Base-by-base conservation (phyloP, 192 early-diverging fungal species). In the Podila epigama region DNA sequence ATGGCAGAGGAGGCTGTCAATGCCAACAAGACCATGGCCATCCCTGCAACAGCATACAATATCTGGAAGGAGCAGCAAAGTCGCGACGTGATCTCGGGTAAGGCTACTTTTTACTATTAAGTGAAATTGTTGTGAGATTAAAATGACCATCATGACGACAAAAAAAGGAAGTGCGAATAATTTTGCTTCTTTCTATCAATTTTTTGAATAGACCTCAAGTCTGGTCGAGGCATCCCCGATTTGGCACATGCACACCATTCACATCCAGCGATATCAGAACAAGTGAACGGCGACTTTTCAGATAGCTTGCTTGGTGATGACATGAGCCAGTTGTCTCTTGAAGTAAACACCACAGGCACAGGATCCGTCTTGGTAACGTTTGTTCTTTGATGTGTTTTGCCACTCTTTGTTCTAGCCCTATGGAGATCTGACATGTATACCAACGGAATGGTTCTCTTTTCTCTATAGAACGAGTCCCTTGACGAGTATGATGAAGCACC, bases 321-420 rank as follows among this genome's bases (percentile, higher is more conserved):
- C 57, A 77, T 93, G 79, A 87, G 83, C 57, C 85, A 92, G 42
- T 31, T 92, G 75, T 86, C 83, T 20, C 55, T 93, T 80, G 92
- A 93, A 16, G 92, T 92, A 5, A 91, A 92, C 70, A 92, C 91
- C 0, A 91, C 90, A 4, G 91, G 90, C 16, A 91, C 86, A 4
- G 89, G 87, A 16, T 92, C 88, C 34, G 60, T 88, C 11, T 59
- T 83, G 75, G 87, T 89, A 78, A n/a, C 36, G 79, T n/a, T 20
- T 6, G 32, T 63, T 36, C 11, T 51, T 16, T 34, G 2, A 36
- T 5, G 6, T n/a, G 5, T 36, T 27, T 31, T 28, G 22, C 16
- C 15, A 27, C 37, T 39, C 8, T 28, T 52, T 25, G 20, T 62
- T 27, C 11, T 11, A 5, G 31, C 8, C 3, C 2, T 22, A 7